phyloP scores from a whole-genome alignment of 129 eudicot species.

The Oenanthe sinensis region DNA sequence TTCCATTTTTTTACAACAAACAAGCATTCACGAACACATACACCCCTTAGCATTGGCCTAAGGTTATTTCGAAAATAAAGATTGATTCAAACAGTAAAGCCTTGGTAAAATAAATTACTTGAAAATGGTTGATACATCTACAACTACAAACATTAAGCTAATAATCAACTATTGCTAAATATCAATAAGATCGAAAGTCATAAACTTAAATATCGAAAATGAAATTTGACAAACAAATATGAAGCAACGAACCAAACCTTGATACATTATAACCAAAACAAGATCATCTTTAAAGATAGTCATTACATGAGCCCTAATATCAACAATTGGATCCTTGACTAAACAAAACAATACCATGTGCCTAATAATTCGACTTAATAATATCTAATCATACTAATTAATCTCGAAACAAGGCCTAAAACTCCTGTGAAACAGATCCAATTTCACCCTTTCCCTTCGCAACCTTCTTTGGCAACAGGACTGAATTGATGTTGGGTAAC shows the following conservation, averaged over 20 bases:
- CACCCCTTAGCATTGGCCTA: too few relatives aligned
- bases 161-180: too few relatives aligned
- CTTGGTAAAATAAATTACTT: too few relatives aligned
- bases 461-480: constrained; percentile 40
- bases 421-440: constrained; percentile 61
- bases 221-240: too few relatives aligned
- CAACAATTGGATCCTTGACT: background rate
- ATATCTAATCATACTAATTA: background rate
- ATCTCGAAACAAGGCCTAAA: constrained; percentile 20
- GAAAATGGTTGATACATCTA: too few relatives aligned
- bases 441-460: constrained; percentile 28
- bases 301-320: background rate
- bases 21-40: too few relatives aligned
- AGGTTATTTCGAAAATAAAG: too few relatives aligned
- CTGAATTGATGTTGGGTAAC: constrained; percentile 44
- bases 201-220: too few relatives aligned
- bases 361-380: background rate
- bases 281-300: background rate
- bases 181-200: too few relatives aligned
- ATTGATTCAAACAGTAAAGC: too few relatives aligned
- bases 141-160: too few relatives aligned
- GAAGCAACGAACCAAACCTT: background rate
- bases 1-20: too few relatives aligned
- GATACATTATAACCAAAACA: background rate
- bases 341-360: background rate